Percentiles rank a stretch among this genome's conserved stretches.
Evolutionary conservation across 2,329 filamentous ascomycete genomes (phyloP).

Genomic region (Alternaria arbusti): DNA sequence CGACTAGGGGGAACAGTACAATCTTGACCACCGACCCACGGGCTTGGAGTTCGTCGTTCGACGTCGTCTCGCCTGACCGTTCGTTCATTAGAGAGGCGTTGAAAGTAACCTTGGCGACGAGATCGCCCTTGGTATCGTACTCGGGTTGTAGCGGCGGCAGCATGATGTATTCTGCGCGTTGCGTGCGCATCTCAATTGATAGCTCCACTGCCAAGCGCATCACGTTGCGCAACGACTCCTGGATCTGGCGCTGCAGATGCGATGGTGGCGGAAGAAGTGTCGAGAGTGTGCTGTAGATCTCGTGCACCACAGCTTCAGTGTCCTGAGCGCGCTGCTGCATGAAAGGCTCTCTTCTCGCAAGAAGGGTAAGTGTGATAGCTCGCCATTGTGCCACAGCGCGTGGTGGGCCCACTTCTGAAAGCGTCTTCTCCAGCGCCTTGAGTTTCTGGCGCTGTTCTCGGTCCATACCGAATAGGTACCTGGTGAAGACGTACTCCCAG

Average conservation of each 20-base stretch:
- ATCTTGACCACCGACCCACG: conserved; percentile 81
- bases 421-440: conserved; percentile 90
- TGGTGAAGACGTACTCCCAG: conserved; percentile 97
- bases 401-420: conserved; percentile 81
- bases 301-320: conserved; percentile 93
- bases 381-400: conserved; percentile 97
- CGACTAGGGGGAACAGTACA: conserved; percentile 93
- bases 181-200: conserved; percentile 95
- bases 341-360: conserved; percentile 82
- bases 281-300: conserved; percentile 83
- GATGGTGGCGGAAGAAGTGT: conserved; percentile 85
- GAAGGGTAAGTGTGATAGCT: conserved; percentile 88
- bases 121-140: conserved; percentile 91
- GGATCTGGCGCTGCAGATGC: conserved; percentile 79
- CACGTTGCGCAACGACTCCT: conserved; percentile 84
- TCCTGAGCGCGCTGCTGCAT: conserved; percentile 82
- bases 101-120: conserved; percentile 86
- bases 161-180: conserved; percentile 98
- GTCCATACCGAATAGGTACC: conserved; percentile 98
- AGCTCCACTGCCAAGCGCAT: conserved; percentile 87
- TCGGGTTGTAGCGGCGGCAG: conserved; percentile 92
- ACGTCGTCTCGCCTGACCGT: conserved; percentile 72
- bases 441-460: conserved; percentile 96
- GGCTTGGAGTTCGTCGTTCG: conserved; percentile 81
- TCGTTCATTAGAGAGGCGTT: conserved; percentile 96